Base-by-base conservation (phyloP, 2,329 filamentous ascomycete genomes). In the Trichocomaceae sp. region DNA sequence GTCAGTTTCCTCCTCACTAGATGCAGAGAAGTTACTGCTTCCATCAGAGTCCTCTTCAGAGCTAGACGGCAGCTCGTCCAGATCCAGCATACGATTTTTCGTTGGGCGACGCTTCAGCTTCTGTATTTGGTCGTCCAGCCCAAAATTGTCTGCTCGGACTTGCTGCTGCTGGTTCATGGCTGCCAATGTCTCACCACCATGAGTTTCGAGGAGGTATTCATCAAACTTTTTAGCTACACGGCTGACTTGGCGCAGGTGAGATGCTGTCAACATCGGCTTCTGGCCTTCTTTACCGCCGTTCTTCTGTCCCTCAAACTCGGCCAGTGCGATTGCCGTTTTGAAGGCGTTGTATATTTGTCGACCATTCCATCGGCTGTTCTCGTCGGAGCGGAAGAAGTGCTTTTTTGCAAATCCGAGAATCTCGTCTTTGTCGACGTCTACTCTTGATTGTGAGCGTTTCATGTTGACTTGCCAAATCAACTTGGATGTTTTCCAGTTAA, bases 291-390 rank as follows among this genome's bases (percentile, higher is more conserved):
- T 33, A 5, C 5, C 20, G 15, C 5, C 23, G 15, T 47, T 22
- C 4, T 33, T 33, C 31, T 33, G 1, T n/a, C n/a, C 13, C 6
- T 17, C 2, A n/a, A 47, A 47, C 20, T 31, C 23, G 23, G 47
- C 69, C 5, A 73, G 61, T 3, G 70, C 64, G 13, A 66, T 57
- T 6, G 69, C 68, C 1, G 62, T 69, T 37, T 70, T 68, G 53
- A 69, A 70, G 1, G 69, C 69, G 53, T 72, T 72, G 15, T 62
- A 59, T 39, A 72, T 70, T 57, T 71, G 67, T 20, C 70, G 57
- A 3, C 69, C 70, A 53, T 72, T 73, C 68, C 69, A 71, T 6
- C 56, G 48, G 26, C 57, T 58, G 10, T 60, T 33, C 22, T 59
- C 46, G 8, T 52, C 26, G 23, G 57, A 55, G 13, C 62, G 35